These are phyloP conservation scores for Oldenlandia corymbosa DNA, from an alignment of 257 asterid species.

Conservation along the genomic window DNA sequence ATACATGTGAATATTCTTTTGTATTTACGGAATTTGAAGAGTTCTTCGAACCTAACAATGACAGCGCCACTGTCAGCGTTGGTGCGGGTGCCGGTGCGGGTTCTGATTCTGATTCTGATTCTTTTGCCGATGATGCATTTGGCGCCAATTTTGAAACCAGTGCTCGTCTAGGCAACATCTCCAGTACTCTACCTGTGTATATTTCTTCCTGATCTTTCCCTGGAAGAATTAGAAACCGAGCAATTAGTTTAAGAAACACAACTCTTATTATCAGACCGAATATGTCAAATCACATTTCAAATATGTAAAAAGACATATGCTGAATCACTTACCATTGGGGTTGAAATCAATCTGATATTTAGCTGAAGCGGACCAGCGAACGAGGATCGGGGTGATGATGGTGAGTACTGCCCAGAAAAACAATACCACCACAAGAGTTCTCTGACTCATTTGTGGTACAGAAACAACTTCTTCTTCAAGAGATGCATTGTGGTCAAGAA, in stretches of 20 bases:
- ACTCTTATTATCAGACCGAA: no score
- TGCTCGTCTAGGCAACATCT: slow-evolving; percentile 49
- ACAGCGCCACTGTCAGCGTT: not conserved
- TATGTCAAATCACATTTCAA: no score
- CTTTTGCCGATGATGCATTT: slow-evolving; percentile 12
- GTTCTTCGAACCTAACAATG: not conserved
- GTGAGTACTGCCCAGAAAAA: slow-evolving; percentile 73
- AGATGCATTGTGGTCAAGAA: slow-evolving; percentile 16
- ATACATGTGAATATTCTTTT: not conserved
- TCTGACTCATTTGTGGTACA: slow-evolving; percentile 50
- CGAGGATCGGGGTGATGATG: slow-evolving; percentile 58
- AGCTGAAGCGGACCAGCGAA: slow-evolving; percentile 63
- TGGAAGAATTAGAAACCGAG: slow-evolving; percentile 10
- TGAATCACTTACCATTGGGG: slow-evolving; percentile 26
- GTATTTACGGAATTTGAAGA: not conserved
- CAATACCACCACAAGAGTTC: slow-evolving; percentile 53
- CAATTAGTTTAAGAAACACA: no score
- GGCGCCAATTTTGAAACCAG: slow-evolving; percentile 29
- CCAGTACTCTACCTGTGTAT: slow-evolving; percentile 5
- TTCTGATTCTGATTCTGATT: slow-evolving; percentile 20
- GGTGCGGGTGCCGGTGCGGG: slow-evolving; percentile 7
- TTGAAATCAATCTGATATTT: slow-evolving; percentile 23
- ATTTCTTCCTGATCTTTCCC: slow-evolving; percentile 28
- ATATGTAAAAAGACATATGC: no score
- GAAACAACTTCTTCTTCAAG: not conserved